Percentiles rank a stretch among this genome's conserved stretches.
Conservation (phyloP, 768 basidiomycete species). For the Leucocoprinus leucothites region DNA sequence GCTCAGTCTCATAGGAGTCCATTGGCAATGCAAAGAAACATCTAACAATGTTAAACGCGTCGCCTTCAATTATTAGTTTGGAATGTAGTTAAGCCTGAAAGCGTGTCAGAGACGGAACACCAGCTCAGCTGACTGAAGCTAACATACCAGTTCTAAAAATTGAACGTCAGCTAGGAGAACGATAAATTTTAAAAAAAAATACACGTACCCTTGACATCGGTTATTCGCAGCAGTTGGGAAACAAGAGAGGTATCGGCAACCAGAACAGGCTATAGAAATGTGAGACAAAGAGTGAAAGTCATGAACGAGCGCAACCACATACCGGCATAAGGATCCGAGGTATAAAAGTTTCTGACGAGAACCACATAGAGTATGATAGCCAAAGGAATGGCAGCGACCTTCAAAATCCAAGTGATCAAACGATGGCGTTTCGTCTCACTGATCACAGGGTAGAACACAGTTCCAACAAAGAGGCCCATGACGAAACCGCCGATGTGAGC, state of each 20-base stretch:
- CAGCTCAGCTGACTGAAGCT: background rate
- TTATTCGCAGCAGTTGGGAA: conserved; percentile 75
- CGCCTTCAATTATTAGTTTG: background rate
- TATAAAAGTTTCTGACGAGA: conserved; percentile 87
- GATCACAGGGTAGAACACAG: conserved; percentile 87
- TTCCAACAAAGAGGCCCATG: conserved; percentile 80
- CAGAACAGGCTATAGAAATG: conserved; percentile 60
- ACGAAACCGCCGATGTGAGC: conserved; percentile 87
- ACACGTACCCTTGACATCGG: conserved; percentile 55
- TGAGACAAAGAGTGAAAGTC: background rate
- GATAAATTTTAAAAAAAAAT: background rate
- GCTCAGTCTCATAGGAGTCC: background rate
- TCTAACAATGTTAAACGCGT: background rate
- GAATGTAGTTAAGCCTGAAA: conserved; percentile 16
- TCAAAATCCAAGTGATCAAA: conserved; percentile 67
- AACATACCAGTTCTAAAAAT: conserved; percentile 32
- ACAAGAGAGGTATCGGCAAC: conserved; percentile 89
- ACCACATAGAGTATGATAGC: conserved; percentile 80
- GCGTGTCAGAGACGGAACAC: background rate
- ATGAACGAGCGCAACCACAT: conserved; percentile 23
- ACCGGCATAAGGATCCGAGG: conserved; percentile 81
- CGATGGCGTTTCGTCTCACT: conserved; percentile 74
- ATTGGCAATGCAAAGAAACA: background rate
- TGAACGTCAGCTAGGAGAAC: conserved; percentile 7
- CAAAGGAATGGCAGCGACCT: conserved; percentile 71